These are phyloP conservation scores for Myriosclerotinia scirpicola DNA, from an alignment of 2,329 filamentous ascomycete species.

Conservation along the genomic window DNA sequence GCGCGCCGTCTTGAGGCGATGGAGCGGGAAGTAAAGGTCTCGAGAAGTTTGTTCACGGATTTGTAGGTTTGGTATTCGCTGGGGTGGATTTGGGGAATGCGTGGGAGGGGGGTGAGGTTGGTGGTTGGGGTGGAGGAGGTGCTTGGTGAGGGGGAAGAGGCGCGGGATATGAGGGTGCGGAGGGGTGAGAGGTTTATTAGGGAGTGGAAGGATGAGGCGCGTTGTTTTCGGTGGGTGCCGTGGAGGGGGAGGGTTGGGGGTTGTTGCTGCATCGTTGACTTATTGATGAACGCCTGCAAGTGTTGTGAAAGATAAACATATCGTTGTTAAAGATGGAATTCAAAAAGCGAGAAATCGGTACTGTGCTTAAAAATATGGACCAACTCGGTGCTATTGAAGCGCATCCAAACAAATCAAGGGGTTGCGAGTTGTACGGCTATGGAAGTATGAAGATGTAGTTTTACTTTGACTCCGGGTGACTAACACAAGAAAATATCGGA, in stretches of 20 bases:
- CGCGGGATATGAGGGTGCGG: neutral
- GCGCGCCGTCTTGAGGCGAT: neutral
- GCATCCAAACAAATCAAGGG: neutral
- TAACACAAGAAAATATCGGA: neutral
- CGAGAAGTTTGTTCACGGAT: neutral
- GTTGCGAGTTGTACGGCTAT: neutral
- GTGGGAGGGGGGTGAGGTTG: neutral
- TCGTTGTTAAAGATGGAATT: neutral
- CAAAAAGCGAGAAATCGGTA: neutral
- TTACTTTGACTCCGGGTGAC: neutral
- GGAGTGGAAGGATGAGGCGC: conserved; percentile 4
- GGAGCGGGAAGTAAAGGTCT: conserved; percentile 11
- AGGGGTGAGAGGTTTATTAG: conserved; percentile 1
- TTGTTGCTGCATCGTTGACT: conserved; percentile 4
- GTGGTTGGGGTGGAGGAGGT: neutral
- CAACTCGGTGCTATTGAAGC: neutral
- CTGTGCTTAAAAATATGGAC: neutral
- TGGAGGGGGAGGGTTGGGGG: neutral
- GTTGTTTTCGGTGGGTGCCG: neutral
- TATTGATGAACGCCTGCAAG: neutral
- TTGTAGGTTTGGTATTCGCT: conserved; percentile 10
- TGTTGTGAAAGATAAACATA: neutral
- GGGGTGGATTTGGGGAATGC: conserved; percentile 8
- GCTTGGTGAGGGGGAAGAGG: neutral
- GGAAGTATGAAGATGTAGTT: neutral